Percentiles rank a stretch among this genome's conserved stretches.
These are phyloP conservation scores for Aschersonia sp. DNA, from an alignment of 2,329 filamentous ascomycete genomes.

Conservation along the genomic window DNA sequence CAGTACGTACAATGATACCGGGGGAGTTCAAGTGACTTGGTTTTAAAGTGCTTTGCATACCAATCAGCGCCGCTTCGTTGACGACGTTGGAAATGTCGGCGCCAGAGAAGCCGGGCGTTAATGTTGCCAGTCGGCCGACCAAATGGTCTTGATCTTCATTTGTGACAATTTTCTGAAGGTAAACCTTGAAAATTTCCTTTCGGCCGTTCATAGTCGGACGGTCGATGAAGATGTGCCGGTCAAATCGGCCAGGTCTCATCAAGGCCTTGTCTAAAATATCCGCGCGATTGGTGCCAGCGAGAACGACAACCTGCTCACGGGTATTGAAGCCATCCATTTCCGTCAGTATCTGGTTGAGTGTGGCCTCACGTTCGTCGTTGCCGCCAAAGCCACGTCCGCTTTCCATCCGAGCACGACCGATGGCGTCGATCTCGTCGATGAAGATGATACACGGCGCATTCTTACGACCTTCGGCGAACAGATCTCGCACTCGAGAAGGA, in stretches of 20 bases:
- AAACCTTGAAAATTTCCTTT: slow-evolving; percentile 90
- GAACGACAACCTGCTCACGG: slow-evolving; percentile 84
- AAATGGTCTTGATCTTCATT: slow-evolving; percentile 79
- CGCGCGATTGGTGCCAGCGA: slow-evolving; percentile 90
- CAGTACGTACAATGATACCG: not conserved
- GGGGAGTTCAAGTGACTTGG: too few species aligned
- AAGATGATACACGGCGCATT: slow-evolving; percentile 98
- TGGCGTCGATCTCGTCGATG: slow-evolving; percentile 98
- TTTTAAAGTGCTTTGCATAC: slow-evolving; percentile 35
- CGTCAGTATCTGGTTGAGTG: slow-evolving; percentile 93
- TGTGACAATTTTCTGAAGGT: slow-evolving; percentile 88
- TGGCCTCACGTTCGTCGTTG: slow-evolving; percentile 93
- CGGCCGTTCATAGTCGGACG: slow-evolving; percentile 91
- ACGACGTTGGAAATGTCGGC: slow-evolving; percentile 98
- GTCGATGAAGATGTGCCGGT: slow-evolving; percentile 92
- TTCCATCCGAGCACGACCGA: slow-evolving; percentile 79
- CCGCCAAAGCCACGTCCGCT: slow-evolving; percentile 59
- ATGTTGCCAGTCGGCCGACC: slow-evolving; percentile 72
- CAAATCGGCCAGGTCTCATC: slow-evolving; percentile 93
- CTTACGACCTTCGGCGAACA: slow-evolving; percentile 90
- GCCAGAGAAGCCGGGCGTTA: slow-evolving; percentile 93
- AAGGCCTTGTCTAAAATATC: slow-evolving; percentile 91
- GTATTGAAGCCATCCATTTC: slow-evolving; percentile 99
- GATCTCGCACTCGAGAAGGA: slow-evolving; percentile 82
- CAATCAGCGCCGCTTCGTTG: slow-evolving; percentile 92